A percentile compares a stretch with the other conserved stretches of the same genome.
Conservation (phyloP, 257 asterid genomes). For the Paraleonurus japonicus region DNA sequence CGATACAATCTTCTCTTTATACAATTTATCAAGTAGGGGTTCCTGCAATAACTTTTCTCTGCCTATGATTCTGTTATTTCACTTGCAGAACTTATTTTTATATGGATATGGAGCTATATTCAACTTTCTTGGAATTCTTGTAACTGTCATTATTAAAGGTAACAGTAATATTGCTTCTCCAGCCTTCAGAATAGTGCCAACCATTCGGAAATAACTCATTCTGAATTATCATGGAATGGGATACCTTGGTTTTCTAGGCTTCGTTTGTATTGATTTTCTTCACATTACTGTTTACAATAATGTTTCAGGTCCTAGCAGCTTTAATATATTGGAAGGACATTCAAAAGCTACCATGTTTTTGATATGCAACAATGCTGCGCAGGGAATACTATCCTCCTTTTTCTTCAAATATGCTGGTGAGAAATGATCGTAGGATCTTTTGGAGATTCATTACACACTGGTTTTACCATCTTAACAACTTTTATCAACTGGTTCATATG, state of each 20-base stretch:
- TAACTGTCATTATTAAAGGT: constrained; percentile 72
- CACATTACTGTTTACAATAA: background rate
- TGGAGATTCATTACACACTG: constrained; percentile 4
- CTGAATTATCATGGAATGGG: constrained; percentile 7
- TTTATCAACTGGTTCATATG: constrained; percentile 1
- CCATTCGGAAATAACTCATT: constrained; percentile 1
- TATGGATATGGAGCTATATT: constrained; percentile 98
- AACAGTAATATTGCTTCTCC: constrained; percentile 14
- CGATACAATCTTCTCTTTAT: background rate
- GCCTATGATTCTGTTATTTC: constrained; percentile 10
- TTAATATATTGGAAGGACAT: constrained; percentile 89
- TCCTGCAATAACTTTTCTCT: constrained; percentile 1
- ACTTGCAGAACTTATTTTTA: constrained; percentile 83
- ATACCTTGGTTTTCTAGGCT: constrained; percentile 13
- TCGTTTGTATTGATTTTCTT: background rate
- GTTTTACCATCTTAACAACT: constrained; percentile 1
- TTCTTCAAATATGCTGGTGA: constrained; percentile 99
- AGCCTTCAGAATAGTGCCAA: constrained; percentile 7
- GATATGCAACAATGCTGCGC: constrained; percentile 97
- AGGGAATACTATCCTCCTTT: constrained; percentile 94
- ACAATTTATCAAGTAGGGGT: background rate
- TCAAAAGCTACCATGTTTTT: constrained; percentile 90
- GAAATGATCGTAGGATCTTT: constrained; percentile 20
- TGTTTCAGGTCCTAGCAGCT: constrained; percentile 79
- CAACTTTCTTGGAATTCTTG: constrained; percentile 91